phyloP scores from a whole-genome alignment of 768 basidiomycete species.

The Boletales sp. region DNA sequence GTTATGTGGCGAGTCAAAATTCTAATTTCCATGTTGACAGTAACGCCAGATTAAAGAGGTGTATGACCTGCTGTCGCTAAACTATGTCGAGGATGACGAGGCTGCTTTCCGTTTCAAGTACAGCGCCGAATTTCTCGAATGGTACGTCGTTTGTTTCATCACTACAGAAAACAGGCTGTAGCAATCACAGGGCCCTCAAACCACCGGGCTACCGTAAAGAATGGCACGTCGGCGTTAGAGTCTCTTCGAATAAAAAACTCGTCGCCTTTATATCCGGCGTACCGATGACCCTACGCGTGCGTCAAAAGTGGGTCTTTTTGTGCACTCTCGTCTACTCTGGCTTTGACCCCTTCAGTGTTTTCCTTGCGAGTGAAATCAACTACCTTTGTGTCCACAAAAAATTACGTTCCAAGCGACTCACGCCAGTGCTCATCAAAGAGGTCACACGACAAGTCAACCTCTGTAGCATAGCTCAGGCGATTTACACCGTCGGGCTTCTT shows the following conservation, averaged over 20 bases:
- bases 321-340: neutral
- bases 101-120: conserved; percentile 98
- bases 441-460: conserved; percentile 91
- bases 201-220: conserved; percentile 91
- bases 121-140: conserved; percentile 88
- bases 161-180: neutral
- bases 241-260: conserved; percentile 84
- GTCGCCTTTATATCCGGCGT: conserved; percentile 97
- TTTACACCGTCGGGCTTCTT: conserved; percentile 93
- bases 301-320: conserved; percentile 59
- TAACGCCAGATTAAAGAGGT: conserved; percentile 76
- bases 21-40: neutral
- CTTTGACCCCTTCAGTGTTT: conserved; percentile 41
- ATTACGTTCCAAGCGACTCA: conserved; percentile 88
- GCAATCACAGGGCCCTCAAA: conserved; percentile 72
- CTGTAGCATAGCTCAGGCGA: conserved; percentile 90
- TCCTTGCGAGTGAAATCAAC: conserved; percentile 88
- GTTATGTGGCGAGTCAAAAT: neutral
- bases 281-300: conserved; percentile 81
- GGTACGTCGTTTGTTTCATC: conserved; percentile 45
- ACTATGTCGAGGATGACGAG: conserved; percentile 96
- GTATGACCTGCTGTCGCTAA: conserved; percentile 83
- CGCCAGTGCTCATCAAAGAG: conserved; percentile 96
- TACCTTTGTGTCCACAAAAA: conserved; percentile 98
- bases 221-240: conserved; percentile 96